A percentile compares a stretch with the other conserved stretches of the same genome.
These are phyloP conservation scores for Luzula sylvatica DNA, from an alignment of 176 grass and related monocot species.

Conservation along the genomic window DNA sequence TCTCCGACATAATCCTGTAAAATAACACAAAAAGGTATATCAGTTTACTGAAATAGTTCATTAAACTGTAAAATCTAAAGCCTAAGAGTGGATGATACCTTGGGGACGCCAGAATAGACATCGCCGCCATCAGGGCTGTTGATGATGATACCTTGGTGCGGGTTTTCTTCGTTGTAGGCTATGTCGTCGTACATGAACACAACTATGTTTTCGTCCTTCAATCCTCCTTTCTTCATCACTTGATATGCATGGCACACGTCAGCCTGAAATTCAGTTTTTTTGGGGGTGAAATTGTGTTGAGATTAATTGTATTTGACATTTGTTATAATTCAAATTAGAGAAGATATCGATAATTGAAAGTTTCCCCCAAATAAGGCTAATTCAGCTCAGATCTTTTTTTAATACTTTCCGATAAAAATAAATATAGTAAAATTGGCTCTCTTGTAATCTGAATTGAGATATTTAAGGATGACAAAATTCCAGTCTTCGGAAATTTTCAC, in stretches of 20 bases:
- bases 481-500: too few relatives aligned
- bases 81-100: conserved; percentile 34
- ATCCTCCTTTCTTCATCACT: conserved; percentile 90
- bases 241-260: conserved; percentile 98
- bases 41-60: too few relatives aligned
- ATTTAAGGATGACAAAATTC: too few relatives aligned
- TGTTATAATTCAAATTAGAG: too few relatives aligned
- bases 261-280: conserved; percentile 32
- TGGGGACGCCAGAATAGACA: conserved; percentile 90
- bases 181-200: conserved; percentile 99
- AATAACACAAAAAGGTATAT: neutral
- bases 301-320: neutral
- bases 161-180: conserved; percentile 61
- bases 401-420: neutral
- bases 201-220: conserved; percentile 92
- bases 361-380: too few relatives aligned
- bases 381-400: too few relatives aligned
- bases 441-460: too few relatives aligned
- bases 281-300: neutral
- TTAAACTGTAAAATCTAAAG: neutral
- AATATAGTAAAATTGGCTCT: neutral
- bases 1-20: conserved; percentile 81
- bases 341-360: too few relatives aligned
- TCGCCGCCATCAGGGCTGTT: conserved; percentile 80
- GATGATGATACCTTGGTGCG: conserved; percentile 65